Evolutionary conservation across 176 grass and related monocot genomes (phyloP).

Genomic region (Oryza australiensis): DNA sequence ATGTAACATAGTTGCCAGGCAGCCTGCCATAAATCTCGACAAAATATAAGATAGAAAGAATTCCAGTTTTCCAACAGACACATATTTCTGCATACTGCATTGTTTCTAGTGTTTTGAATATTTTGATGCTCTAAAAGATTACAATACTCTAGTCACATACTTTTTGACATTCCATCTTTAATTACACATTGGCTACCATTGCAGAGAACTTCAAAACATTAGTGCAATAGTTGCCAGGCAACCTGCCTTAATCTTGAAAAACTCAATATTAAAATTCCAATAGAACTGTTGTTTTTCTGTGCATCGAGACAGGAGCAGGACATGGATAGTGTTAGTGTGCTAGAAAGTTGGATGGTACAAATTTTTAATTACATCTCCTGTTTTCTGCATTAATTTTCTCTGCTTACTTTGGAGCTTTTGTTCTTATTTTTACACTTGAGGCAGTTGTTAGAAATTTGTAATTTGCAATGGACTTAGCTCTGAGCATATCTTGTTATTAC

Average conservation of each 20-base stretch:
- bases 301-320: neutral
- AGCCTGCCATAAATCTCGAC: neutral
- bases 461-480: constrained; percentile 1
- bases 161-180: neutral
- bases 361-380: neutral
- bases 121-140: neutral
- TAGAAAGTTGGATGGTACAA: neutral
- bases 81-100: neutral
- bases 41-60: neutral
- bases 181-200: neutral
- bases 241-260: neutral
- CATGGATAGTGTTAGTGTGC: neutral
- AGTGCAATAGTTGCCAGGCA: neutral
- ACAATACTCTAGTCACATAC: neutral
- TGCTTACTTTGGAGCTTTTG: neutral
- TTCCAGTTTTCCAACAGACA: neutral
- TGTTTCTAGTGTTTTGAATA: neutral
- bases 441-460: constrained; percentile 6
- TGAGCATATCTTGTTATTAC: constrained; percentile 14
- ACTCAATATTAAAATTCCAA: neutral
- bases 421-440: constrained; percentile 22
- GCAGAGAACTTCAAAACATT: neutral
- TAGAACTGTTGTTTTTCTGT: neutral
- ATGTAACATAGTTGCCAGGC: constrained; percentile 6
- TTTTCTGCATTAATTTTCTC: constrained; percentile 11